These are phyloP conservation scores for Paraglomus brasilianum DNA, from an alignment of 192 early-diverging fungal genomes.

Conservation along the genomic window DNA sequence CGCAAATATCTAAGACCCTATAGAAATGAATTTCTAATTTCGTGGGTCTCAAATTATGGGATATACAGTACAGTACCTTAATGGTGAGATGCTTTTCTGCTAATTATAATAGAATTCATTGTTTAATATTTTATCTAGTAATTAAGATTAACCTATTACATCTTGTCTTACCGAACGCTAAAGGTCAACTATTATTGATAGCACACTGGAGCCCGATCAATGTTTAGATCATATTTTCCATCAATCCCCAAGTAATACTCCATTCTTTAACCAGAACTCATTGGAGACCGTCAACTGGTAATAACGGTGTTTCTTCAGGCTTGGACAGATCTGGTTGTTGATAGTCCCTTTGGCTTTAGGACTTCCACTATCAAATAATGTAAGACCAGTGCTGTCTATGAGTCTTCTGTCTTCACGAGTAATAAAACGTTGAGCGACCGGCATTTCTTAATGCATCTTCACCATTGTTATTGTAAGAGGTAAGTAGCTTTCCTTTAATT, in stretches of 20 bases:
- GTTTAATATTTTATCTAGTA: background rate
- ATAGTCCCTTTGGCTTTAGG: slow-evolving; percentile 16
- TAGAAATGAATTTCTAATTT: no score
- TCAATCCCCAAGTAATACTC: background rate
- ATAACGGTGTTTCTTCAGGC: slow-evolving; percentile 1
- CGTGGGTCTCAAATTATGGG: no score
- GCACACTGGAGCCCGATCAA: slow-evolving; percentile 1
- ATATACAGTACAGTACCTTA: no score
- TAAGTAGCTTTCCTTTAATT: slow-evolving; percentile 18
- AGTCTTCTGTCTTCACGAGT: slow-evolving; percentile 19
- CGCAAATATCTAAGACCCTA: no score
- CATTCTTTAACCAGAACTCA: slow-evolving; percentile 13
- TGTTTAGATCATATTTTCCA: slow-evolving; percentile 22
- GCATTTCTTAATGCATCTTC: slow-evolving; percentile 17
- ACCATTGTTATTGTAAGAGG: background rate
- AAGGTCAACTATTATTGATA: background rate
- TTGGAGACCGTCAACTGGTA: slow-evolving; percentile 11
- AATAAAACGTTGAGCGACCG: slow-evolving; percentile 23
- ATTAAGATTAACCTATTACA: background rate
- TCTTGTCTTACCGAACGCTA: slow-evolving; percentile 3
- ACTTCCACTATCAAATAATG: slow-evolving; percentile 13
- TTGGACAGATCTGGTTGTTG: background rate
- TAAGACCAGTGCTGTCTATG: background rate
- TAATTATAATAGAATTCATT: background rate
- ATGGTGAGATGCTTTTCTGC: no score